A percentile compares a stretch with the other conserved stretches of the same genome.
Evolutionary conservation across 345 rosid genomes (phyloP).

Genomic region (Populus davidiana): DNA sequence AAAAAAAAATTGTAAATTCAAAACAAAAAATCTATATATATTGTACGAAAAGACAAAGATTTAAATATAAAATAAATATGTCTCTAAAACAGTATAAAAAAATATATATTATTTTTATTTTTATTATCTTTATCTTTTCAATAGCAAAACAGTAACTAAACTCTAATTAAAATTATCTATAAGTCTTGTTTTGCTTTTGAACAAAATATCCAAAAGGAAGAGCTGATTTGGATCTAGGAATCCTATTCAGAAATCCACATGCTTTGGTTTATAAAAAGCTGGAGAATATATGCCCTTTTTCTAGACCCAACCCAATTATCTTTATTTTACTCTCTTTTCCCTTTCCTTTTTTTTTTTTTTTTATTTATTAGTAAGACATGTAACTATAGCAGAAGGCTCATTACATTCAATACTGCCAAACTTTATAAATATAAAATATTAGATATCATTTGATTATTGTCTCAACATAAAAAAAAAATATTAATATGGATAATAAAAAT

Average conservation of each 20-base stretch:
- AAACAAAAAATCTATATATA: too few relatives aligned
- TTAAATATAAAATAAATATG: too few relatives aligned
- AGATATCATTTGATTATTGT: too few relatives aligned
- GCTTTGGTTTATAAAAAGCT: conserved; percentile 40
- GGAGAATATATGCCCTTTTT: conserved; percentile 34
- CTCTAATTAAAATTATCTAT: neutral
- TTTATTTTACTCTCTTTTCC: neutral
- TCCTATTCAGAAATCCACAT: conserved; percentile 48
- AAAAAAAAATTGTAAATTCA: too few relatives aligned
- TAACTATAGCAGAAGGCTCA: neutral
- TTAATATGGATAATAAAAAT: too few relatives aligned
- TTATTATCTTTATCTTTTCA: too few relatives aligned
- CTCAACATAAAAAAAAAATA: too few relatives aligned
- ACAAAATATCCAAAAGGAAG: conserved; percentile 18
- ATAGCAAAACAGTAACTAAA: too few relatives aligned
- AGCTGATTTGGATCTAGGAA: conserved; percentile 42
- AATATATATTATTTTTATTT: too few relatives aligned
- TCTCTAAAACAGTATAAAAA: too few relatives aligned
- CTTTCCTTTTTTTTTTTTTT: neutral
- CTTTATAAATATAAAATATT: too few relatives aligned
- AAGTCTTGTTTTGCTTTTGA: neutral
- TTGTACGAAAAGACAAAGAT: too few relatives aligned
- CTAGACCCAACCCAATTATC: conserved; percentile 8
- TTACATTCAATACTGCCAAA: neutral
- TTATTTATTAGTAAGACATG: conserved; percentile 1